Evolutionary conservation across 495 filamentous ascomycete genomes (phyloP).

Genomic region (Penicillium cataractarum): DNA sequence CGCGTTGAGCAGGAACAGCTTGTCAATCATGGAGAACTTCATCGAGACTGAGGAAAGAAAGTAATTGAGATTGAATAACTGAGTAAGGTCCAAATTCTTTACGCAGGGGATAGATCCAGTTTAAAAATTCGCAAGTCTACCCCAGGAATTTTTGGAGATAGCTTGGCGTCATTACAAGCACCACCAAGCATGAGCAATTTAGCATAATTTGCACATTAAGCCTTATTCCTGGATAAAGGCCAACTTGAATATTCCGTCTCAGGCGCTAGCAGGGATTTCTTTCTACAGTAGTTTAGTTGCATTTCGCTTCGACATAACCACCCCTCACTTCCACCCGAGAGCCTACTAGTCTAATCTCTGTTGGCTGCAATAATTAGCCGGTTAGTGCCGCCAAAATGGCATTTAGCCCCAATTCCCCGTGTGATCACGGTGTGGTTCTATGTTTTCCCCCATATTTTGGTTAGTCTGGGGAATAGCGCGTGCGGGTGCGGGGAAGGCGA

Average conservation of each 20-base stretch:
- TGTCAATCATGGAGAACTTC: neutral
- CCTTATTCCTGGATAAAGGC: neutral
- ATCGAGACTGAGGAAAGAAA: neutral
- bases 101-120: neutral
- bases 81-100: neutral
- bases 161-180: neutral
- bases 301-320: neutral
- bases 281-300: neutral
- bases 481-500: neutral
- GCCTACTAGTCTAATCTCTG: neutral
- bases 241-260: neutral
- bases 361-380: neutral
- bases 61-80: neutral
- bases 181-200: neutral
- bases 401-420: neutral
- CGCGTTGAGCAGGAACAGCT: neutral
- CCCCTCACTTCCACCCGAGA: neutral
- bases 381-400: neutral
- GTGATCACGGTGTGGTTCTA: neutral
- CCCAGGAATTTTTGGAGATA: neutral
- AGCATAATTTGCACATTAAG: neutral
- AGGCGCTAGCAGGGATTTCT: neutral
- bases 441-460: neutral
- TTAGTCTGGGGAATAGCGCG: neutral
- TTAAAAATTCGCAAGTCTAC: neutral